Conservation (phyloP, 2,329 filamentous ascomycete species). For the Xylaria sp. region DNA sequence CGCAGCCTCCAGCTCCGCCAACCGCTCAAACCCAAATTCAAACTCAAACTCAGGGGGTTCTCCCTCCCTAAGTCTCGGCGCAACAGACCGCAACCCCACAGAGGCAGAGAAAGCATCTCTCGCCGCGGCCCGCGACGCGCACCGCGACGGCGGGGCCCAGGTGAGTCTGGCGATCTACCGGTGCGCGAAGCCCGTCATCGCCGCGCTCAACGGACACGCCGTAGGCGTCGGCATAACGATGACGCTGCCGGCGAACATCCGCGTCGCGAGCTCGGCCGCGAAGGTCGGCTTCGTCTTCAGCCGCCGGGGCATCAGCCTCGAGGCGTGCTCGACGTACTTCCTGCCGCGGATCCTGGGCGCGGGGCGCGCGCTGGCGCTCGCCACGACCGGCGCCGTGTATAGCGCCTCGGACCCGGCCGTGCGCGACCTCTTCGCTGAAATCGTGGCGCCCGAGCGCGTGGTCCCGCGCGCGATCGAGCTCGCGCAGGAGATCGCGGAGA, state of each 20-base stretch:
- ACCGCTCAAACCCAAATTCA: too few species aligned
- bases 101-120: not conserved
- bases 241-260: conserved; percentile 66
- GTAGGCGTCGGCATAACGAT: conserved; percentile 72
- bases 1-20: conserved; percentile 42
- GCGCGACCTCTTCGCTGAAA: conserved; percentile 73
- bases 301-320: conserved; percentile 76
- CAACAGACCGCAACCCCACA: not conserved
- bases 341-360: conserved; percentile 75
- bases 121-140: conserved; percentile 19
- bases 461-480: conserved; percentile 72
- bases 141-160: conserved; percentile 64
- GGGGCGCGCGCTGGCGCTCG: conserved; percentile 70
- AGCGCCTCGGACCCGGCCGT: conserved; percentile 62
- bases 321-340: conserved; percentile 78
- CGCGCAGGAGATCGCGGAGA: conserved; percentile 73
- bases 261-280: conserved; percentile 65
- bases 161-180: conserved; percentile 66
- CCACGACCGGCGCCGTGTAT: conserved; percentile 74
- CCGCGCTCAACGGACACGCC: conserved; percentile 68
- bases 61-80: conserved; percentile 3
- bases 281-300: conserved; percentile 81
- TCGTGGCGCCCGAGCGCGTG: conserved; percentile 69
- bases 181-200: conserved; percentile 69
- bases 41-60: too few species aligned